Evolutionary conservation across 352 stramenopile genomes (phyloP).

Genomic region (Phytophthora sansomeana): DNA sequence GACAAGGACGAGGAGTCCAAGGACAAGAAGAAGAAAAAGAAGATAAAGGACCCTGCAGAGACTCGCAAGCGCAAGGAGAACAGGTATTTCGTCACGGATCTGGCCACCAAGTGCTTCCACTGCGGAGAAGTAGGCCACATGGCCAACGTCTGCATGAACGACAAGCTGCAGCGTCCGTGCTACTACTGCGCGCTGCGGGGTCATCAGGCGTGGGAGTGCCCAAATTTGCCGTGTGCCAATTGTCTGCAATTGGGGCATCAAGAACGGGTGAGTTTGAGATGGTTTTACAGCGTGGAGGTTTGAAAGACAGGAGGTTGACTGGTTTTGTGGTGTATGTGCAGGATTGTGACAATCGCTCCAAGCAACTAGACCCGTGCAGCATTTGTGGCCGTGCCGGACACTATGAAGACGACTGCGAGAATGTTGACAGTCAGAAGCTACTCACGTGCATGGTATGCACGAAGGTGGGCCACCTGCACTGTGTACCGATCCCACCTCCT

Average conservation of each 20-base stretch:
- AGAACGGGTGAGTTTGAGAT: constrained; percentile 42
- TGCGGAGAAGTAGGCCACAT: constrained; percentile 85
- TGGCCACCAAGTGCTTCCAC: constrained; percentile 88
- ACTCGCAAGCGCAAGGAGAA: constrained; percentile 65
- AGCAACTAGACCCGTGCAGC: constrained; percentile 49
- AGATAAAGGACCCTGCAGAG: constrained; percentile 30
- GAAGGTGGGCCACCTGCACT: constrained; percentile 69
- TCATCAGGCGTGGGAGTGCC: constrained; percentile 74
- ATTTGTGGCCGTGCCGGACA: constrained; percentile 72
- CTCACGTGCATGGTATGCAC: constrained; percentile 84
- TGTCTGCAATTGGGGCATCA: constrained; percentile 80
- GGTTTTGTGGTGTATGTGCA: constrained; percentile 27
- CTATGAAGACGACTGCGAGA: constrained; percentile 49
- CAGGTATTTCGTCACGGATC: constrained; percentile 84
- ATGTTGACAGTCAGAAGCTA: constrained; percentile 32
- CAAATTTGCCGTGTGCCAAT: constrained; percentile 70
- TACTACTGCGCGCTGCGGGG: constrained; percentile 84
- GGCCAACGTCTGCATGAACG: constrained; percentile 78
- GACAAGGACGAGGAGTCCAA: constrained; percentile 18
- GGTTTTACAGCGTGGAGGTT: neutral
- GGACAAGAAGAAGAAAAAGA: constrained; percentile 33
- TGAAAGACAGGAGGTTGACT: neutral
- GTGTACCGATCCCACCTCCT: constrained; percentile 68
- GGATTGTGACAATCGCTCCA: constrained; percentile 65
- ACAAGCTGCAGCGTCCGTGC: constrained; percentile 72